These are phyloP conservation scores for Rhododendron ferrugineum DNA, from an alignment of 148 eudicot genomes.

Conservation along the genomic window DNA sequence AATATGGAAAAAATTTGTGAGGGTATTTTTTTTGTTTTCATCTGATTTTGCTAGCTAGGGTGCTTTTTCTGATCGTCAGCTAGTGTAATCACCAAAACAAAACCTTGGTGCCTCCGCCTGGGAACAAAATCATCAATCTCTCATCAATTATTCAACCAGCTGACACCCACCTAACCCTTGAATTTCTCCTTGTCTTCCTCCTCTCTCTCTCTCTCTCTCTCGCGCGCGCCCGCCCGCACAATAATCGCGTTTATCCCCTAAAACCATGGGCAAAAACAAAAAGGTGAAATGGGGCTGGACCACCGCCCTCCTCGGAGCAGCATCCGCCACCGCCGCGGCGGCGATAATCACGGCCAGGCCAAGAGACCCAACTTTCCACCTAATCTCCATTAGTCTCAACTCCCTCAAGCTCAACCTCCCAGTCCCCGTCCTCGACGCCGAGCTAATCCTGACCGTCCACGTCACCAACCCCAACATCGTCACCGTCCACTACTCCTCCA, in stretches of 20 bases:
- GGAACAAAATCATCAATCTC: no score
- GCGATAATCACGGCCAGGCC: conserved; percentile 38
- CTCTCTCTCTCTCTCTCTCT: neutral
- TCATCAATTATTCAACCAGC: neutral
- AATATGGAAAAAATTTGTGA: no score
- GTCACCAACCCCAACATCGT: conserved; percentile 86
- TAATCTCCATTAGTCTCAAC: conserved; percentile 66
- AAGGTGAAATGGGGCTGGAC: conserved; percentile 49
- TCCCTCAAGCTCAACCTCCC: conserved; percentile 72
- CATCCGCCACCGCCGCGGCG: conserved; percentile 49
- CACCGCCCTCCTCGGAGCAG: conserved; percentile 62
- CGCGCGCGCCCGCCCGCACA: neutral
- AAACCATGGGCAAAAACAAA: conserved; percentile 27
- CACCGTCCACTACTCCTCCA: conserved; percentile 51
- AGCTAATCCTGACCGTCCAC: conserved; percentile 75
- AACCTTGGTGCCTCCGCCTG: no score
- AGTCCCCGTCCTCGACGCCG: conserved; percentile 59
- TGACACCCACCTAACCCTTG: neutral
- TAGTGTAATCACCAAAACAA: no score
- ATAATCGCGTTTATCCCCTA: neutral
- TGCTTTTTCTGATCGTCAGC: no score
- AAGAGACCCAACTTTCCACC: conserved; percentile 63
- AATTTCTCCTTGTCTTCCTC: neutral
- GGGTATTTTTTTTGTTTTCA: no score
- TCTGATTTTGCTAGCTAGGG: no score